Evolutionary conservation across 176 grass and related monocot species (phyloP).

Genomic region (Oryza punctata): DNA sequence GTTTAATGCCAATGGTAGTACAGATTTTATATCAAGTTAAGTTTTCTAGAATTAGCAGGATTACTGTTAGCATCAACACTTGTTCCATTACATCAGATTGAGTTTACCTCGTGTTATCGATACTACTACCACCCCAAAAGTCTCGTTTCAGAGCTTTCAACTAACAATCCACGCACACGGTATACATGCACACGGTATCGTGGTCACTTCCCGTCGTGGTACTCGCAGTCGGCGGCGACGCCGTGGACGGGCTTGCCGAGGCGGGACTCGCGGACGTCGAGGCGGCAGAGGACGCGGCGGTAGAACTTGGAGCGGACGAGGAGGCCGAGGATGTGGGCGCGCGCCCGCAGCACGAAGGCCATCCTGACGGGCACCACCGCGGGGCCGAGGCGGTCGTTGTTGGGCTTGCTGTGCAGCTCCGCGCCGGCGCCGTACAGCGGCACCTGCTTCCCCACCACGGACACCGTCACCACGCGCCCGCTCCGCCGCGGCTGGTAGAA

Average conservation of each 20-base stretch:
- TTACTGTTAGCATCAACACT: neutral
- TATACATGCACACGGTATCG: neutral
- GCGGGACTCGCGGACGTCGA: slow-evolving; percentile 56
- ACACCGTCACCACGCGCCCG: slow-evolving; percentile 62
- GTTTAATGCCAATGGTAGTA: neutral
- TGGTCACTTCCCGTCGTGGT: slow-evolving; percentile 65
- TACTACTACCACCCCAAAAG: neutral
- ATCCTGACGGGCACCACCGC: slow-evolving; percentile 72
- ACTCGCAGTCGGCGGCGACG: slow-evolving; percentile 53
- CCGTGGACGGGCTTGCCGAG: slow-evolving; percentile 51
- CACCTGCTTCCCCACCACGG: slow-evolving; percentile 71
- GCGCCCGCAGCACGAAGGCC: slow-evolving; percentile 65
- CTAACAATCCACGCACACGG: neutral
- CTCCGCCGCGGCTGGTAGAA: slow-evolving; percentile 85
- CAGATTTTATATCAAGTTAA: neutral
- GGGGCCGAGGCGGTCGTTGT: slow-evolving; percentile 62
- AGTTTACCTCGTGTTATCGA: neutral
- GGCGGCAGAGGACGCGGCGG: slow-evolving; percentile 59
- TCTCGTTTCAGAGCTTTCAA: neutral
- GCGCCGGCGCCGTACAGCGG: slow-evolving; percentile 90
- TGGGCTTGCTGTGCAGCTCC: slow-evolving; percentile 71
- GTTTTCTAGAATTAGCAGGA: neutral
- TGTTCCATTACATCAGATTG: neutral
- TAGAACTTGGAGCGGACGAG: slow-evolving; percentile 97
- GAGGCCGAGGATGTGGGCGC: slow-evolving; percentile 85